Evolutionary conservation across 331 rosid genomes (phyloP).

Genomic region (Erythrophleum ivorense): DNA sequence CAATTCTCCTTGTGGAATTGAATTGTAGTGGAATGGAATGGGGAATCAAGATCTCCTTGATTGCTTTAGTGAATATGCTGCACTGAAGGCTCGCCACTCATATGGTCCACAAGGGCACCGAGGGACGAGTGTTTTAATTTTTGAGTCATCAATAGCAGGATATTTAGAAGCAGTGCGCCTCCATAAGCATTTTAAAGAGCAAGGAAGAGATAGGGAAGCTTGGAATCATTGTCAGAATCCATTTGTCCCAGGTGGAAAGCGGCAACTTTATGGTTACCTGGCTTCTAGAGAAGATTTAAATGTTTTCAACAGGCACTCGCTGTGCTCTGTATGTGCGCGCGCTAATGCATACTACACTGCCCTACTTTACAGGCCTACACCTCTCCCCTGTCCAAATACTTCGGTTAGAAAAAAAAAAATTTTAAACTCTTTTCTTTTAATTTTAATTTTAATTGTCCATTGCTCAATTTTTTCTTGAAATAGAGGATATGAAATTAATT

Average conservation of each 20-base stretch:
- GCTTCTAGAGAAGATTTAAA: slow-evolving; percentile 67
- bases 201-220: slow-evolving; percentile 69
- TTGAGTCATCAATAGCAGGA: slow-evolving; percentile 73
- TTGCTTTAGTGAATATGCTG: slow-evolving; percentile 61
- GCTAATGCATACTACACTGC: too few relatives aligned
- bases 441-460: too few relatives aligned
- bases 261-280: slow-evolving; percentile 81
- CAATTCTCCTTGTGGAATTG: slow-evolving; percentile 22
- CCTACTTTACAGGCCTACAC: too few relatives aligned
- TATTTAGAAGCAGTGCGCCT: slow-evolving; percentile 72
- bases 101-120: slow-evolving; percentile 91
- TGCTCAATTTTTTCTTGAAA: too few relatives aligned
- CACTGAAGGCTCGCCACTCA: slow-evolving; percentile 70
- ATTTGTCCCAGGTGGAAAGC: slow-evolving; percentile 62
- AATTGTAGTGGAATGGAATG: slow-evolving; percentile 81
- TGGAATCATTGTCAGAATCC: slow-evolving; percentile 53
- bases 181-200: slow-evolving; percentile 68
- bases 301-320: slow-evolving; percentile 65
- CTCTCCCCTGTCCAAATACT: too few relatives aligned
- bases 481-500: too few relatives aligned
- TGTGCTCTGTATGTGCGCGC: too few relatives aligned
- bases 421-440: too few relatives aligned
- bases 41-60: slow-evolving; percentile 84
- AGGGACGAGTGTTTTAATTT: slow-evolving; percentile 73
- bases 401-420: too few relatives aligned